Evolutionary conservation across 805 yeast species (phyloP), one percentile per base, ranked within the genome.

Genomic region (Suhomyces kilbournensis): DNA sequence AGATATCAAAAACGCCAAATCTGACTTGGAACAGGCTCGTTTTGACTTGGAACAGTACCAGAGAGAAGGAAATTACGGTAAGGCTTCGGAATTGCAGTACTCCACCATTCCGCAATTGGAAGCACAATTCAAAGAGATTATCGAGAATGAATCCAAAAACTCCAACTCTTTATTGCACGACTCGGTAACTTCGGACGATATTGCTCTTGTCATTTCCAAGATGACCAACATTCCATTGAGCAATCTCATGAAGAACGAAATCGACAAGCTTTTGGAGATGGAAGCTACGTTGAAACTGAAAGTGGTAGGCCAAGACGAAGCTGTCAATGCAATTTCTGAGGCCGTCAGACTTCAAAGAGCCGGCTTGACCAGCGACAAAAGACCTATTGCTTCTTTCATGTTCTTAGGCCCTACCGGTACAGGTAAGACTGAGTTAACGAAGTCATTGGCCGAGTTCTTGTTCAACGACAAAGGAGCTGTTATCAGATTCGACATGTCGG

Each of bases 321-420:
- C 98, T 0, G 90, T 94, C 43, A 79, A 81, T 53, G 88, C 96
- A 0, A 86, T 93, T 47, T 80, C 97, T 0, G 96, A 92, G 68
- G 97, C 98, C 1, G 98, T 93, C 14, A 85, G 97, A 68, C 76
- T 93, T 53, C 99, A 94, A 67, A 82, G 99, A 64, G 99, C 99
- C 0, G 99, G 99, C 1, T 80, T 93, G 54, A 93, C 98, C 8
- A 88, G 89, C 67, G 97, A 91, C 57, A 88, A 88, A 69, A 81
- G 97, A 55, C 99, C 99, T 6, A 92, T 93, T 61, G 98, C 97
- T 1, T 88, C 96, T 51, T 94, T 94, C 70, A 86, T 93, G 87
- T 94, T 94, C 70, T 76, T 94, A 58, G 99, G 99, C 20, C 98
- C 99, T 50, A 94, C 99, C 0, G 99, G 99, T 73, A 93, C 98